Percentiles rank a stretch among this genome's conserved stretches.
Conservation (phyloP, 345 rosid genomes). For the Cardamine occulta region DNA sequence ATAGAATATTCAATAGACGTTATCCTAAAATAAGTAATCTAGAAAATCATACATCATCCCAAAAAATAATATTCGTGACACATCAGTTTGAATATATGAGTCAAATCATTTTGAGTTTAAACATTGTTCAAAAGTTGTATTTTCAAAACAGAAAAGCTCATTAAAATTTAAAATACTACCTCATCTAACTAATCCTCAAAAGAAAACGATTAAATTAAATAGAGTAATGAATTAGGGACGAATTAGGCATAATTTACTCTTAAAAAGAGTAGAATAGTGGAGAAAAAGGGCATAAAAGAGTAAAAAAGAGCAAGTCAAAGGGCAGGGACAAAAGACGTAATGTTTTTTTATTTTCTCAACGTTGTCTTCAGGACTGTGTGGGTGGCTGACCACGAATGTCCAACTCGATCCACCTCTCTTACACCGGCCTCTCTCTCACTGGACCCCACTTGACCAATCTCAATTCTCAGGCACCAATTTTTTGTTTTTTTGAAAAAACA, state of each 20-base stretch:
- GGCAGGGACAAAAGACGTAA: conserved; percentile 22
- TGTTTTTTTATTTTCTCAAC: background rate
- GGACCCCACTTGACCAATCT: conserved; percentile 46
- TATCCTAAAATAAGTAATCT: background rate
- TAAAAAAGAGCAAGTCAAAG: conserved; percentile 34
- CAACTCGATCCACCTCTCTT: conserved; percentile 43
- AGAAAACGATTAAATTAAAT: background rate
- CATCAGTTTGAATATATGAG: background rate
- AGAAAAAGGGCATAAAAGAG: background rate
- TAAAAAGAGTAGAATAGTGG: background rate
- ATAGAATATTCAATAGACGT: background rate
- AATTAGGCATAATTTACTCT: conserved; percentile 29
- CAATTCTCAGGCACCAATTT: conserved; percentile 32
- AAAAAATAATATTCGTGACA: conserved; percentile 1
- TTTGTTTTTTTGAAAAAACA: background rate
- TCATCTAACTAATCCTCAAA: background rate
- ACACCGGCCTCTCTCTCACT: conserved; percentile 30
- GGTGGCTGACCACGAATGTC: conserved; percentile 49
- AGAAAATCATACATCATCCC: conserved; percentile 13
- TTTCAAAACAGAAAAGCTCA: conserved; percentile 4
- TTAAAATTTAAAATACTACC: background rate
- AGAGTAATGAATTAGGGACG: conserved; percentile 21
- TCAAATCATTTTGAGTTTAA: conserved; percentile 9
- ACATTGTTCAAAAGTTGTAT: conserved; percentile 12
- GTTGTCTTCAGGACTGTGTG: conserved; percentile 26